phyloP scores from a whole-genome alignment of 129 eudicot genomes.

The Calendula officinalis region DNA sequence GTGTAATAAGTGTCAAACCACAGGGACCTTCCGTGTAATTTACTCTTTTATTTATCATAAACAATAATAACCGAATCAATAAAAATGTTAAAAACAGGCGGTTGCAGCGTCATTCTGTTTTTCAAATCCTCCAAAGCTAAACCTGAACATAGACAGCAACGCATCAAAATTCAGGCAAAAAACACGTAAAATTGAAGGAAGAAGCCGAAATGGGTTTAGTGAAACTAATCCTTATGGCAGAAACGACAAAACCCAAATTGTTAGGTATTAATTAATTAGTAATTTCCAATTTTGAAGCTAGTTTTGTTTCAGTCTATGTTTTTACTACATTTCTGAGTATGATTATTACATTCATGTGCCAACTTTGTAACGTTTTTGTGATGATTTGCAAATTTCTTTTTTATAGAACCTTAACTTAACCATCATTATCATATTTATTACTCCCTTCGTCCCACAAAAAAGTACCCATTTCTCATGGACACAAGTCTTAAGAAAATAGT shows the following conservation, averaged over 20 bases:
- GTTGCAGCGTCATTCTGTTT: slow-evolving; percentile 93
- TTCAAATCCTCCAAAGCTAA: slow-evolving; percentile 69
- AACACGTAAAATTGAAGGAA: slow-evolving; percentile 45
- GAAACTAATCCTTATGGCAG: slow-evolving; percentile 68
- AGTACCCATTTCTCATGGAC: no score
- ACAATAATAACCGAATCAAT: no score
- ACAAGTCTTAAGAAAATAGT: no score
- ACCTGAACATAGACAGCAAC: slow-evolving; percentile 67
- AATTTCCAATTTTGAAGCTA: slow-evolving; percentile 13
- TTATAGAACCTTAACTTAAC: no score
- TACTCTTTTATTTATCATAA: no score
- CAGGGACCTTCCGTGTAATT: no score
- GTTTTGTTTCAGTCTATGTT: neutral
- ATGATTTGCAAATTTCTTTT: no score
- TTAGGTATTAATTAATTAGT: slow-evolving; percentile 49
- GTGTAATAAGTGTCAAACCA: no score
- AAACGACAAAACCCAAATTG: slow-evolving; percentile 49
- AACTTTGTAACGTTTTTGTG: no score
- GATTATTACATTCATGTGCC: neutral
- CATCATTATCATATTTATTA: no score
- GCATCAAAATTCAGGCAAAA: slow-evolving; percentile 76
- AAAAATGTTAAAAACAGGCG: slow-evolving; percentile 44
- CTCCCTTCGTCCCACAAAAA: no score
- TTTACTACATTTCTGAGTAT: neutral
- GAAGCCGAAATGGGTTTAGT: slow-evolving; percentile 65